A percentile compares a stretch with the other conserved stretches of the same genome.
These are phyloP conservation scores for Pseudogymnoascus sp. DNA, from an alignment of 2,329 filamentous ascomycete genomes.

Conservation along the genomic window DNA sequence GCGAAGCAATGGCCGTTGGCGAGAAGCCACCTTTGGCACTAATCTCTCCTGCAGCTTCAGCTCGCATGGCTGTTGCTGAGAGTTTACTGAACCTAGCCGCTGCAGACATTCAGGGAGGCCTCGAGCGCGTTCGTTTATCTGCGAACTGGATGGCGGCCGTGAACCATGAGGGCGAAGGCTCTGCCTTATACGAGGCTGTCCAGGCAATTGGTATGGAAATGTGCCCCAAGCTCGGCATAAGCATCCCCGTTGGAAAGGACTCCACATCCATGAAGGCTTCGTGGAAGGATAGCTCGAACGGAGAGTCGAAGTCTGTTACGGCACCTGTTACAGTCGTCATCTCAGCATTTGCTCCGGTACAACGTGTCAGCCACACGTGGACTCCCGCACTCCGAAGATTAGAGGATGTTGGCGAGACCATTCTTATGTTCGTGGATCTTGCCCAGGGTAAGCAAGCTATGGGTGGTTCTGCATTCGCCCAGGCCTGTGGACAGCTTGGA, in stretches of 20 bases:
- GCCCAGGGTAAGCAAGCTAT: conserved; percentile 71
- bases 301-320: conserved; percentile 73
- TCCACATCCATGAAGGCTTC: conserved; percentile 99
- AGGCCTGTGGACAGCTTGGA: conserved; percentile 80
- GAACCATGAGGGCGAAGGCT: conserved; percentile 84
- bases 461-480: conserved; percentile 84
- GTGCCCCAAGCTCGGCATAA: conserved; percentile 81
- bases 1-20: conserved; percentile 97
- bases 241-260: conserved; percentile 95
- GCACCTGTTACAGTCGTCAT: conserved; percentile 87
- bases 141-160: conserved; percentile 99
- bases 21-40: conserved; percentile 84
- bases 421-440: conserved; percentile 86
- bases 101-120: conserved; percentile 60
- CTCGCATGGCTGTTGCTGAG: conserved; percentile 93
- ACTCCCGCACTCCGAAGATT: conserved; percentile 76
- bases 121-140: conserved; percentile 76
- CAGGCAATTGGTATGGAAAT: conserved; percentile 88
- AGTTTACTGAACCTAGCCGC: conserved; percentile 89
- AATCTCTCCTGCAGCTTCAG: conserved; percentile 82
- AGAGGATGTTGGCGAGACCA: conserved; percentile 81
- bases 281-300: conserved; percentile 66
- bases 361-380: conserved; percentile 81
- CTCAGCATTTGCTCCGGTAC: conserved; percentile 79
- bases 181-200: conserved; percentile 86